These are phyloP conservation scores for Stentor roeselii DNA, from an alignment of 73 alveolate genomes.

Conservation along the genomic window DNA sequence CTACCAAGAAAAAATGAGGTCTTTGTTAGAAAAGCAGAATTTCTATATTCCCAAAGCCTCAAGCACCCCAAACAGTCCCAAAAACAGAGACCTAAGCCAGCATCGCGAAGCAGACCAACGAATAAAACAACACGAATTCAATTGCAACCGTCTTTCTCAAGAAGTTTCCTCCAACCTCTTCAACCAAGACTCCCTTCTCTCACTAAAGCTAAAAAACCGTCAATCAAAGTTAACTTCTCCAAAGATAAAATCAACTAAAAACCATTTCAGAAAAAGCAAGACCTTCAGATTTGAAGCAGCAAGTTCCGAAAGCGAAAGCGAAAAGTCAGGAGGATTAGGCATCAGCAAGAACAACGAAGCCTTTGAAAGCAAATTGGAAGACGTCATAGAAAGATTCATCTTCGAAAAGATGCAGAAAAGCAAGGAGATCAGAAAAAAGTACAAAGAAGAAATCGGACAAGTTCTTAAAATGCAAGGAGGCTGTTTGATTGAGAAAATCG, in stretches of 20 bases:
- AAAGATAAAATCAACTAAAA: too few species aligned
- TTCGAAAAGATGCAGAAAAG: not conserved
- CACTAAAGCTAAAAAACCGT: too few species aligned
- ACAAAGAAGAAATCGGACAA: not conserved
- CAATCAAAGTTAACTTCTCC: too few species aligned
- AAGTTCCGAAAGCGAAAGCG: conserved; percentile 2
- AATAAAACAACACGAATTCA: not conserved
- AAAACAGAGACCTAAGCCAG: not conserved
- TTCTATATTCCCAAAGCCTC: not conserved
- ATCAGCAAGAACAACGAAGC: not conserved
- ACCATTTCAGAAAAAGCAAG: too few species aligned
- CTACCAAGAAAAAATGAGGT: conserved; percentile 1
- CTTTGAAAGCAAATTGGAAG: not conserved
- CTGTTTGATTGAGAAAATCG: not conserved
- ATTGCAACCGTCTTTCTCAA: not conserved
- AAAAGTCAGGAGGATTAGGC: not conserved
- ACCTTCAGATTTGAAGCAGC: too few species aligned
- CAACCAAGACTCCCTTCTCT: not conserved
- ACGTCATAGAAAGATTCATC: not conserved
- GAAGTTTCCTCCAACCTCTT: not conserved
- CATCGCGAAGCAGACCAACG: not conserved
- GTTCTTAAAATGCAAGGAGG: not conserved
- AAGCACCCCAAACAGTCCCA: not conserved
- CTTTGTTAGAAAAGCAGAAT: not conserved
- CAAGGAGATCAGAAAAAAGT: not conserved